Base-by-base conservation (phyloP, 2,329 filamentous ascomycete genomes). In the Epichloe aotearoae region DNA sequence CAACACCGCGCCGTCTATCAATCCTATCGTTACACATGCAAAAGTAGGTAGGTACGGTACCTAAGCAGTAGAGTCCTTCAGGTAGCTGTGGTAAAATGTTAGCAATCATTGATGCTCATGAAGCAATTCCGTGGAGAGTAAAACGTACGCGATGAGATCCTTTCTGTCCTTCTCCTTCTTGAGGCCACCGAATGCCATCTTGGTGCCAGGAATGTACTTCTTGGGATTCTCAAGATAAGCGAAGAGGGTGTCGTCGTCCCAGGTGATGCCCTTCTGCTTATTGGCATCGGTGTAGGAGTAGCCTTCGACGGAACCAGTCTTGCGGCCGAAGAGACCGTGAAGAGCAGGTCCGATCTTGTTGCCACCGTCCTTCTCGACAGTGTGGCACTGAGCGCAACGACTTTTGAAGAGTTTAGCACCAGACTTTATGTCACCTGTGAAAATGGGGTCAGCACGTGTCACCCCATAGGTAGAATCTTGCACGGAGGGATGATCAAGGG, bases 121-220 rank as follows among this genome's bases (percentile, higher is more conserved):
- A n/a, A 3, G 5, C 5, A 33, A 3, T 7, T 19, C 33, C 5
- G 10, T 17, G 20, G 6, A 17, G 1, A 12, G 23, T 7, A 20
- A 17, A 23, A 80, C 85, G 65, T 86, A 91, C 85, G 88, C 89
- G 82, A 98, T 95, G 66, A 98, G 80, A 74, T 98, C 91, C 73
- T 97, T 95, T 72, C 93, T 83, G 79, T 97, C 93, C 87, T 97
- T 97, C 69, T 83, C 82, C 88, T 98, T 98, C 90, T 98, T 98
- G 69, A 98, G 82, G 73, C 93, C 93, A 76, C 93, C 93, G 70
- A 97, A 98, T 65, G 93, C 93, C 93, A 98, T 98, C 88, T 97
- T 98, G 77, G 93, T 98, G 63, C 93, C 93, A 62, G 93, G 93
- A 60, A 98, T 96, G 83, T 90, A 98, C 82, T 97, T 97, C 86